Conservation (phyloP, 2,329 filamentous ascomycete genomes). For the Exophiala oligosperma region DNA sequence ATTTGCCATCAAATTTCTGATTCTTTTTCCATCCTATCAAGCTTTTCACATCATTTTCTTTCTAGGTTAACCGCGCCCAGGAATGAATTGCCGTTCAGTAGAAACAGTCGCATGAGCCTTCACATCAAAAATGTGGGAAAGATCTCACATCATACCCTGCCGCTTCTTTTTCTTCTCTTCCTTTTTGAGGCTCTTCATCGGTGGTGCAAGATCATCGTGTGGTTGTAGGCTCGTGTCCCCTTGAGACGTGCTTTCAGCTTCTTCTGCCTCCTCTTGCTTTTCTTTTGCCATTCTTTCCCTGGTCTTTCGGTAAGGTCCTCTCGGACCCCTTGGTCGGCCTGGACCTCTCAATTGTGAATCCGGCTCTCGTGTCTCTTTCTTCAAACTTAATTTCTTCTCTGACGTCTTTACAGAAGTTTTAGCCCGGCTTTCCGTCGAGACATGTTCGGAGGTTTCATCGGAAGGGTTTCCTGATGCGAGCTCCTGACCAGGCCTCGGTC, state of each 20-base stretch:
- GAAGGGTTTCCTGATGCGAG: neutral
- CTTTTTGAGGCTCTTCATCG: neutral
- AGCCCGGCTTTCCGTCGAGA: neutral
- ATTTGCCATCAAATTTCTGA: too few species aligned
- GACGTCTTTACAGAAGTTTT: neutral
- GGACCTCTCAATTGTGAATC: neutral
- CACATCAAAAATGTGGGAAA: neutral
- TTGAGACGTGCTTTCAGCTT: neutral
- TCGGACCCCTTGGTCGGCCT: constrained; percentile 2
- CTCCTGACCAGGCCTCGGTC: neutral
- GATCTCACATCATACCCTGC: neutral
- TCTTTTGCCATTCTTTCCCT: constrained; percentile 3
- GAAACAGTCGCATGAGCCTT: neutral
- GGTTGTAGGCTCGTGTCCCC: neutral
- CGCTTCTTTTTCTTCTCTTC: neutral
- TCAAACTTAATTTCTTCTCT: too few species aligned
- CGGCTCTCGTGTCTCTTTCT: neutral
- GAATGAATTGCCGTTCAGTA: neutral
- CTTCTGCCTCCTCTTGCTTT: neutral
- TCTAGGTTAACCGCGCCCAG: too few species aligned
- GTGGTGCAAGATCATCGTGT: too few species aligned
- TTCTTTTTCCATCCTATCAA: neutral
- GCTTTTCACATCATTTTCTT: neutral
- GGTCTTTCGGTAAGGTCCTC: constrained; percentile 11
- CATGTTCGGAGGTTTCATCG: neutral